Base-by-base conservation (phyloP, 139 green algal species). In the Closterium sp. region DNA sequence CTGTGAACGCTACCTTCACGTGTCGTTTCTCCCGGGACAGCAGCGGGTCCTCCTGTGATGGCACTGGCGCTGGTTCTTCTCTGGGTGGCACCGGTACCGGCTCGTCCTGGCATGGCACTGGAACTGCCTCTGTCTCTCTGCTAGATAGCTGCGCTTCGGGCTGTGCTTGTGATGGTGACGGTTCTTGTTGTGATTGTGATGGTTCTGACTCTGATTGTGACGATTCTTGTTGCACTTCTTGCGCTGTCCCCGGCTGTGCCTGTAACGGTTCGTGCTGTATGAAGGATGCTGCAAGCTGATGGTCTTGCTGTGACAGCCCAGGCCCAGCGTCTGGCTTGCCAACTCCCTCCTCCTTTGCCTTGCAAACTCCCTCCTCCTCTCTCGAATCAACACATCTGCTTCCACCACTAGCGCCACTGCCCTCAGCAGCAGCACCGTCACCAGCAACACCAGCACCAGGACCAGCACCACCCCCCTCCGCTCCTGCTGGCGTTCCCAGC, bases 11-110 rank as follows among this genome's bases (percentile, higher is more conserved):
- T 9, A 86, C 42, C n/a, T 91, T 91, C 31, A 91, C 42, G 34
- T 91, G 88, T 42, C 28, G 24, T 13, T 34, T 32, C 34, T 91
- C 88, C 88, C 22, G 85, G 11, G 88, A 91, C 10, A 91, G 34
- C 34, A 91, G 38, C 27, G 88, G 88, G 88, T 91, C 88, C 31
- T 89, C 87, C n/a, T 62, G 31, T 4, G 22, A 29, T 0, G 31
- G 87, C 31, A 45, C 11, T 50, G 87, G 28, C 22, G 0, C 28
- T 89, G 30, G 31, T 89, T 50, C 38, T 50, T 50, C 38, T 9
- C 38, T 7, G 38, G 38, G 7, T 50, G 38, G 38, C 38, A 50
- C 38, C 0, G 38, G 38, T 9, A 50, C n/a, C n/a, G n/a, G n/a
- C n/a, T n/a, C n/a, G n/a, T n/a, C n/a, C 28, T 45, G 86, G 24